A percentile compares a stretch with the other conserved stretches of the same genome.
Evolutionary conservation across 116 monocot species (phyloP).

Genomic region (Posidonia oceanica): DNA sequence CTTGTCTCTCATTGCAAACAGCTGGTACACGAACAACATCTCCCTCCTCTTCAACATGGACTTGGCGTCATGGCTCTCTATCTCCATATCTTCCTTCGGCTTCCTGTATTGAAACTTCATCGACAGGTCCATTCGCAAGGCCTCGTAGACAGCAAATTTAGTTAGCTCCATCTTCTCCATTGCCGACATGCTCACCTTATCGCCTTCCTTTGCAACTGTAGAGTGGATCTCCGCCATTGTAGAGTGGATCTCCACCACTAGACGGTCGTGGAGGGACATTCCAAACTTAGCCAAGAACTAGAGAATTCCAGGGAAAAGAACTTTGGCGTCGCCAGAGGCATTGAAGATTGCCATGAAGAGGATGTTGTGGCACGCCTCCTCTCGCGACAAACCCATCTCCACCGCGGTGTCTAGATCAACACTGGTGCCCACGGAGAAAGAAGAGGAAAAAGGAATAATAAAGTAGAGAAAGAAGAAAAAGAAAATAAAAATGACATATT

Average conservation of each 20-base stretch:
- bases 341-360: conserved; percentile 50
- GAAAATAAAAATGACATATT: too few relatives aligned
- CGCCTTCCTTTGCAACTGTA: too few relatives aligned
- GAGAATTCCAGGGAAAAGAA: conserved; percentile 35
- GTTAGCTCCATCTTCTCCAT: conserved; percentile 58
- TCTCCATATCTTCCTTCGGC: conserved; percentile 42
- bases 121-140: conserved; percentile 56
- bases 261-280: conserved; percentile 21
- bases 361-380: conserved; percentile 51
- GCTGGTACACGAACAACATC: conserved; percentile 62
- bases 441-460: not conserved
- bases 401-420: conserved; percentile 21
- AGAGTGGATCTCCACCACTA: conserved; percentile 29
- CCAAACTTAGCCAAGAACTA: conserved; percentile 22
- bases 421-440: conserved; percentile 20
- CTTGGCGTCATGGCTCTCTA: conserved; percentile 59
- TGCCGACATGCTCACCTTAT: conserved; percentile 29
- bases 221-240: too few relatives aligned
- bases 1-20: conserved; percentile 33
- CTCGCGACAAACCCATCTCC: conserved; percentile 27
- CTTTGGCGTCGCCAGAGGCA: conserved; percentile 38
- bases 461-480: too few relatives aligned
- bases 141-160: conserved; percentile 63
- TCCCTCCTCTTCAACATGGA: conserved; percentile 51
- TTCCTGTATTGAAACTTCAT: conserved; percentile 61